Evolutionary conservation across 768 basidiomycete species (phyloP).

Genomic region (Nidula microcarpa): DNA sequence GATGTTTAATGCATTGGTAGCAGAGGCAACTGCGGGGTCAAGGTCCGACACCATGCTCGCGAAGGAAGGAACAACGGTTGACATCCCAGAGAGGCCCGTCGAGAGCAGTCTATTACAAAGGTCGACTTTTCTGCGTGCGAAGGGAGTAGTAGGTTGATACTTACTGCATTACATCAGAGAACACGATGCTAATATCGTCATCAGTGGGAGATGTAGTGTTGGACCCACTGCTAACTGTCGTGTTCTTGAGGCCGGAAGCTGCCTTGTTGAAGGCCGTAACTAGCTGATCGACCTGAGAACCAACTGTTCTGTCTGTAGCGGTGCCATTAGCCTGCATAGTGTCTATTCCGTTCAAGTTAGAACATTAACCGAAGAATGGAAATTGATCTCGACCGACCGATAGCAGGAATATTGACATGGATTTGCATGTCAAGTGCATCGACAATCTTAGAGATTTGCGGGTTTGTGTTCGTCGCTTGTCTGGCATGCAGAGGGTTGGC

Average conservation of each 20-base stretch:
- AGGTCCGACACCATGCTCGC: slow-evolving; percentile 16
- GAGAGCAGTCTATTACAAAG: slow-evolving; percentile 16
- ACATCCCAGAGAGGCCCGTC: slow-evolving; percentile 25
- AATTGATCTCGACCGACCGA: slow-evolving; percentile 15
- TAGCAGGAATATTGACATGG: slow-evolving; percentile 15
- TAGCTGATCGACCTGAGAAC: slow-evolving; percentile 18
- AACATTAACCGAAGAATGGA: not conserved
- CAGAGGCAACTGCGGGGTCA: slow-evolving; percentile 23
- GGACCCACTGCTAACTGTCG: slow-evolving; percentile 24
- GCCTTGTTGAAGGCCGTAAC: slow-evolving; percentile 20
- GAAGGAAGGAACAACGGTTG: slow-evolving; percentile 21
- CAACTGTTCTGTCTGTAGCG: slow-evolving; percentile 23
- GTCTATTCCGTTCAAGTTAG: slow-evolving; percentile 10
- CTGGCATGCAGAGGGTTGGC: slow-evolving; percentile 23
- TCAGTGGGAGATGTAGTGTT: slow-evolving; percentile 27
- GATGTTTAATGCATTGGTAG: slow-evolving; percentile 21
- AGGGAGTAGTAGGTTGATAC: not conserved
- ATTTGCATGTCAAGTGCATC: slow-evolving; percentile 17
- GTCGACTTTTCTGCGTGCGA: no score
- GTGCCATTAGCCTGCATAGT: slow-evolving; percentile 24
- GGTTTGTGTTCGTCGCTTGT: slow-evolving; percentile 29
- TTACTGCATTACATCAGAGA: slow-evolving; percentile 25
- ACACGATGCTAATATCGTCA: slow-evolving; percentile 27
- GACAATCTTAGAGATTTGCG: slow-evolving; percentile 20
- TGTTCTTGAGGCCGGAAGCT: slow-evolving; percentile 13